phyloP scores from a whole-genome alignment of 164 flowering plant genomes.

The Aristolochia fimbriata region DNA sequence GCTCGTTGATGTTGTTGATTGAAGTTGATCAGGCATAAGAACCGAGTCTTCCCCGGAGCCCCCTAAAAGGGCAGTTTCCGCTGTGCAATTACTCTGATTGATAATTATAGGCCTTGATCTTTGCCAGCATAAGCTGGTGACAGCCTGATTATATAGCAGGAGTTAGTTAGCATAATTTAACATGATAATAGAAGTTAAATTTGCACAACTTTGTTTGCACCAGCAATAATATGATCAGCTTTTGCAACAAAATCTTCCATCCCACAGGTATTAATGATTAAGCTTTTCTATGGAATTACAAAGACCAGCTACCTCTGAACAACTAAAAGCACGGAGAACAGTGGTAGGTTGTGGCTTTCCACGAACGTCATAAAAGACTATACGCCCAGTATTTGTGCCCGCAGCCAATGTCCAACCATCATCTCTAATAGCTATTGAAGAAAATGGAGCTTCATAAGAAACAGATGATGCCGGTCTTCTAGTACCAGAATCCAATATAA shows the following conservation, averaged over 20 bases:
- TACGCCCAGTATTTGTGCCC: conserved; percentile 84
- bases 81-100: conserved; percentile 62
- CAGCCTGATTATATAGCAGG: conserved; percentile 47
- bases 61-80: conserved; percentile 83
- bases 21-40: conserved; percentile 98
- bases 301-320: conserved; percentile 58
- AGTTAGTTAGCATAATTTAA: conserved; percentile 13
- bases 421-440: conserved; percentile 89
- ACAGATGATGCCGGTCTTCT: conserved; percentile 53
- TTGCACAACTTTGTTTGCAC: background rate
- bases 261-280: background rate
- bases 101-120: conserved; percentile 78
- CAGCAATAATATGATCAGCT: background rate
- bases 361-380: conserved; percentile 93
- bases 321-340: conserved; percentile 76
- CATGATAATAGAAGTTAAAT: background rate
- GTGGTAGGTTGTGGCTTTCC: conserved; percentile 88
- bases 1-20: conserved; percentile 55
- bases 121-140: conserved; percentile 96
- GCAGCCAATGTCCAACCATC: conserved; percentile 87
- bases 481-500: conserved; percentile 70
- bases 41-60: conserved; percentile 79
- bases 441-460: conserved; percentile 85
- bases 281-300: background rate
- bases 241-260: background rate